Evolutionary conservation across 148 eudicot species (phyloP).

Genomic region (Camellia sinensis): DNA sequence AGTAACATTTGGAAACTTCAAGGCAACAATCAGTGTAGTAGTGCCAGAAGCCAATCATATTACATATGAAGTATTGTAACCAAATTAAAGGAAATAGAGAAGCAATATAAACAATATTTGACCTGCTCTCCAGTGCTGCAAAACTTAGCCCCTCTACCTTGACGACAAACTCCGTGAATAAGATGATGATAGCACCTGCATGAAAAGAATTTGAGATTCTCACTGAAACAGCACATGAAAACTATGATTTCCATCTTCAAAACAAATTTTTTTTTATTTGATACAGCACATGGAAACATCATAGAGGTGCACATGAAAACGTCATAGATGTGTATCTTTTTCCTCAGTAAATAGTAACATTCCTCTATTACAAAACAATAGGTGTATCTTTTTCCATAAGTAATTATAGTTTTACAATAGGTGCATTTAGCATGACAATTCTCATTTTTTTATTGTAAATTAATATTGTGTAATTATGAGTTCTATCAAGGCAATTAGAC

Average conservation of each 20-base stretch:
- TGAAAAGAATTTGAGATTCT: conserved; percentile 8
- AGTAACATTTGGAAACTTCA: neutral
- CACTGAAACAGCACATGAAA: conserved; percentile 1
- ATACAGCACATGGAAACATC: too few relatives aligned
- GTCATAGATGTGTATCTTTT: too few relatives aligned
- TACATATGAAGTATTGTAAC: neutral
- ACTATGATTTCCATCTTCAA: neutral
- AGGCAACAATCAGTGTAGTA: neutral
- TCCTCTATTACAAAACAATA: too few relatives aligned
- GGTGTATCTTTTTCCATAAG: too few relatives aligned
- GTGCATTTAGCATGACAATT: too few relatives aligned
- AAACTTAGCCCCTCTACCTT: conserved; percentile 40
- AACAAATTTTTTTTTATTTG: neutral
- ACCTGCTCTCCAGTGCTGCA: neutral
- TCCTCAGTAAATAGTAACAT: neutral
- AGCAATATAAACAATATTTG: neutral
- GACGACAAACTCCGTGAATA: conserved; percentile 71
- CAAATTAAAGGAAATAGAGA: neutral
- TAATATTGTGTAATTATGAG: neutral
- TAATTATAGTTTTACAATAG: too few relatives aligned
- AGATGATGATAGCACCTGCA: conserved; percentile 79
- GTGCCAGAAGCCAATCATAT: neutral
- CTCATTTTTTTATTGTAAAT: neutral
- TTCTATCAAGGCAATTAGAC: neutral
- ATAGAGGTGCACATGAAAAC: too few relatives aligned